These are phyloP conservation scores for Staphylotrichum longicolle DNA, from an alignment of 495 filamentous ascomycete genomes.

Conservation along the genomic window DNA sequence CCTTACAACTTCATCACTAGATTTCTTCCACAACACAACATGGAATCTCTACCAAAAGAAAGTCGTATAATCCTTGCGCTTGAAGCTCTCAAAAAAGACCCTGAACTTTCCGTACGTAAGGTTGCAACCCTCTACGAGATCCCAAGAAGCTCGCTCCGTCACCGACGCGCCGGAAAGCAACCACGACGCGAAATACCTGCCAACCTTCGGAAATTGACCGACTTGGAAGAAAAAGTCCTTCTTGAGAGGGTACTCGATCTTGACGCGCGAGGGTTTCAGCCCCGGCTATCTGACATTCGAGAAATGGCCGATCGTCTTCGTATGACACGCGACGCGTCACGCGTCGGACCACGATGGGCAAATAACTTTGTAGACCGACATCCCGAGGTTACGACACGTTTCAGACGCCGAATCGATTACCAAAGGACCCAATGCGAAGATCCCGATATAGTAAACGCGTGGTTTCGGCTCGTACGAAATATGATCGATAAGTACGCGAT, in stretches of 20 bases:
- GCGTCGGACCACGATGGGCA: constrained; percentile 32
- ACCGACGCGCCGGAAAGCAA: no score
- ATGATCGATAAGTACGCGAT: constrained; percentile 33
- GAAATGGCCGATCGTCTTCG: constrained; percentile 43
- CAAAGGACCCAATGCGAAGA: constrained; percentile 44
- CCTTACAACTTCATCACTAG: no score
- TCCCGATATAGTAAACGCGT: constrained; percentile 33
- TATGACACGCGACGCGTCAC: neutral
- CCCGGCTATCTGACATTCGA: constrained; percentile 30
- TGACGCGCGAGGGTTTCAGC: constrained; percentile 34
- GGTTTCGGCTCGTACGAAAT: constrained; percentile 38
- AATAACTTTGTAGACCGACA: constrained; percentile 36
- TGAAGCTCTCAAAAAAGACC: no score
- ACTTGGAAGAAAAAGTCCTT: constrained; percentile 4
- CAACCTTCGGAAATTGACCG: no score
- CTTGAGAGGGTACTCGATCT: constrained; percentile 38
- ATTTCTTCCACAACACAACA: no score
- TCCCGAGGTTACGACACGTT: constrained; percentile 33
- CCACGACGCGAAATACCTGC: no score
- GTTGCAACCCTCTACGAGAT: no score
- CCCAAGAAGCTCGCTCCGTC: no score
- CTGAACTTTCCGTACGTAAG: no score
- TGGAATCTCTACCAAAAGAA: no score
- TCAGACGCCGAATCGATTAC: constrained; percentile 28
- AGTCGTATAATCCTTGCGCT: no score